Conservation (phyloP, 371 early-diverging fungal species). For the Chytridium lagenaria region DNA sequence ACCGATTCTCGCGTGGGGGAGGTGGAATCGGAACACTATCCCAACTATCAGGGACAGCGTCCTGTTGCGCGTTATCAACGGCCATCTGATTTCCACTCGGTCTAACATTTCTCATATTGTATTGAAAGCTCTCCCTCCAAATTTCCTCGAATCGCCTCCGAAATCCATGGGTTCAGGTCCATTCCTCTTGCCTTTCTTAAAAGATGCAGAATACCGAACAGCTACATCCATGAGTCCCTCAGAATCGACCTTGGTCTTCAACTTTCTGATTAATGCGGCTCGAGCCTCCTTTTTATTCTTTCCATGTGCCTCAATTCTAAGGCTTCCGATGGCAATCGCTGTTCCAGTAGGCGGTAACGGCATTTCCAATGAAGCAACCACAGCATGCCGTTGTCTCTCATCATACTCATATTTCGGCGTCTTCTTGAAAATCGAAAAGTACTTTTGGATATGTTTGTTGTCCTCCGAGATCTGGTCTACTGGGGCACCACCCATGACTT, state of each 20-base stretch:
- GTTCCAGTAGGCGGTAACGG: slow-evolving; percentile 15
- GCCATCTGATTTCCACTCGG: background rate
- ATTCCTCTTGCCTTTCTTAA: slow-evolving; percentile 9
- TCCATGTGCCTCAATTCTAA: slow-evolving; percentile 24
- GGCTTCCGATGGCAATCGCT: background rate
- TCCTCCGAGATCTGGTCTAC: slow-evolving; percentile 21
- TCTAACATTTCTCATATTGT: background rate
- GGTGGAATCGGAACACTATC: background rate
- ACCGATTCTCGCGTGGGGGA: background rate
- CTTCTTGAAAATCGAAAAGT: slow-evolving; percentile 23
- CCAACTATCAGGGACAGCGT: slow-evolving; percentile 9
- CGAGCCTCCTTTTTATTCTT: slow-evolving; percentile 33
- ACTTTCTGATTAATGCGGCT: background rate
- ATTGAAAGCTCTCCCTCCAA: background rate
- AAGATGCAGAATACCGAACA: background rate
- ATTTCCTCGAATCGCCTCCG: background rate
- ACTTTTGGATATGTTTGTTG: slow-evolving; percentile 12
- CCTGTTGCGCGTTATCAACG: background rate
- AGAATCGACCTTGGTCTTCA: slow-evolving; percentile 18
- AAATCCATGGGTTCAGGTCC: background rate
- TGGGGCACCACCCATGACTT: background rate
- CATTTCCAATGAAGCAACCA: slow-evolving; percentile 23
- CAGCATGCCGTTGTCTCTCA: background rate
- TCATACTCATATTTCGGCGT: slow-evolving; percentile 1
- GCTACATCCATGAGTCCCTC: slow-evolving; percentile 26